Base-by-base conservation (phyloP, 208 protist species). In the Wallacemonas collosoma region DNA sequence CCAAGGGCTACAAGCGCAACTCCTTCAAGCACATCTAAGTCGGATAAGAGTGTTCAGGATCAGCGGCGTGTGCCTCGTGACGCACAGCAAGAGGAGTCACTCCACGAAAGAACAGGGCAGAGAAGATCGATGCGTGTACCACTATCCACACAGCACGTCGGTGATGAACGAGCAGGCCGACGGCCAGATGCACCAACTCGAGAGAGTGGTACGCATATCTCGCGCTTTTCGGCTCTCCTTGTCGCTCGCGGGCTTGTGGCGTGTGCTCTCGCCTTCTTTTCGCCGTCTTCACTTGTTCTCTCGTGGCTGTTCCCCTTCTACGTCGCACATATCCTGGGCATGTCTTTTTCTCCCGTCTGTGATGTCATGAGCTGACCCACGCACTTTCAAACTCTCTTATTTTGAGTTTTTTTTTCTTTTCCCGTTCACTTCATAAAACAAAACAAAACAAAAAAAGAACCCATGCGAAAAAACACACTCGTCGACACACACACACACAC, bases 1-100 rank as follows among this genome's bases (percentile, higher is more conserved):
- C 75, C 91, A 43, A 93, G 91, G 55, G 80, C 73, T 76, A 78
- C 69, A 48, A 86, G 93, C 72, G 80, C 80, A 73, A 93, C 87
- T 80, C 85, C 68, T 90, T 90, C 85, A 76, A 77, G 63, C 85
- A 90, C 85, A 79, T 87, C 72, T 90, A 85, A 81, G 40, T 81
- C 91, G 96, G 43, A 99, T 99, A 95, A 86, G 99, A 70, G 88
- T 92, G 73, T 99, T 93, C 94, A 99, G 47, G 93, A 41, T 43
- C 56, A n/a, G 14, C 5, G 36, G 8, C 26, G 7, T 9, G 15
- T 2, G 4, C 63, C 15, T 9, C 45, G 47, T 98, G 35, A 95
- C 99, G 79, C 96, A 98, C 80, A 99, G 98, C 26, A 97, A 94
- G 15, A 50, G 45, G 45, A 26, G 26, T 26, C 26, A 26, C 26